A percentile compares a stretch with the other conserved stretches of the same genome.
These are phyloP conservation scores for Salvia hispanica DNA, from an alignment of 257 asterid species.

Conservation along the genomic window DNA sequence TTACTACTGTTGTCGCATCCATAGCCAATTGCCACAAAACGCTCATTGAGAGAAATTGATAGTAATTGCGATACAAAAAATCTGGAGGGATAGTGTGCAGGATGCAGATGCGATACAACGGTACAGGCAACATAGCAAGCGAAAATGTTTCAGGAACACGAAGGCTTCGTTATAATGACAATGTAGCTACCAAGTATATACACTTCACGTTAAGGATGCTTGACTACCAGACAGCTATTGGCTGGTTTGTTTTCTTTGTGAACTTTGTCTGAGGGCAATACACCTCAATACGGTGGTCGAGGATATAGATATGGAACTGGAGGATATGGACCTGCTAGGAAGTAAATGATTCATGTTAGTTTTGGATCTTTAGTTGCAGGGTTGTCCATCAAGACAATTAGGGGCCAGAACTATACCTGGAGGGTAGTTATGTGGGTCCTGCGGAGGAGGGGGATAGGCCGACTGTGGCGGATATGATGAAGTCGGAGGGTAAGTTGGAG, in stretches of 20 bases:
- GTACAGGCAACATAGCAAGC: background rate
- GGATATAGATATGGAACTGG: constrained; percentile 42
- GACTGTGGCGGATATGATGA: constrained; percentile 48
- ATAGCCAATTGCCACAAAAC: background rate
- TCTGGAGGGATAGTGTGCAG: too few relatives aligned
- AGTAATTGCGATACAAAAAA: background rate
- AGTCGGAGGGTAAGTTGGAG: constrained; percentile 40
- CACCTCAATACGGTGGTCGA: constrained; percentile 42
- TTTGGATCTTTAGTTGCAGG: background rate
- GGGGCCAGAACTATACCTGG: constrained; percentile 37
- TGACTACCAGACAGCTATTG: background rate
- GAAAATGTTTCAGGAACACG: background rate
- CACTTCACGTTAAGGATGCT: constrained; percentile 14
- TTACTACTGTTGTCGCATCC: background rate
- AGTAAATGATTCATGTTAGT: constrained; percentile 11
- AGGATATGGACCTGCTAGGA: constrained; percentile 45
- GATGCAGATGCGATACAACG: too few relatives aligned
- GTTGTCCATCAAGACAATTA: background rate
- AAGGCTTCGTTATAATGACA: too few relatives aligned
- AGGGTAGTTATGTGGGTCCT: constrained; percentile 41
- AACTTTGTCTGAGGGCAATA: constrained; percentile 2
- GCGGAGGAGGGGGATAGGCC: constrained; percentile 53
- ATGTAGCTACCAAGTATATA: constrained; percentile 23
- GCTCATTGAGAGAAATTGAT: background rate
- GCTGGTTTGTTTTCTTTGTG: constrained; percentile 4